Evolutionary conservation across 2,329 filamentous ascomycete genomes (phyloP), one percentile per base, ranked within the genome.

Genomic region (Calonectria pauciramosa): DNA sequence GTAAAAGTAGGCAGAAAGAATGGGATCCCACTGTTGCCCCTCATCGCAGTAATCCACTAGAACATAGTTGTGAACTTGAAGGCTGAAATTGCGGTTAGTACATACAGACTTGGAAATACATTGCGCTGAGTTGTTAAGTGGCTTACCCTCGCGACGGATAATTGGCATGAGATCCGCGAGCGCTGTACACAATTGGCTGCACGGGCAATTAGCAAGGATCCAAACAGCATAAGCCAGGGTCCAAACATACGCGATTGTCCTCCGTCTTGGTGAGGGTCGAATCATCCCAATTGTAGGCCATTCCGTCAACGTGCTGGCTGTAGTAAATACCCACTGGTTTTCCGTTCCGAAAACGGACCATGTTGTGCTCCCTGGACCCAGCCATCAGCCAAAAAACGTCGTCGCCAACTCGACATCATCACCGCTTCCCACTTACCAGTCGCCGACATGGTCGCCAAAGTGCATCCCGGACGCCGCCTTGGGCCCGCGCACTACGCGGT

Each of bases 1-100:
- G 54, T 84, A 85, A 52, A 85, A 85, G 72, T 84, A 84, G 18
- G 84, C 84, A 2, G 84, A 85, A 4, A 81, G 77, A 2, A 85
- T 66, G 0, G 84, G 84, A 64, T 86, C 83, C 84, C 84, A 85
- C 8, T 70, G 76, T 23, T 73, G 76, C 0, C 84, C 84, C 49
- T 79, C 73, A n/a, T 85, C 79, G 54, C 84, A 85, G 41, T 82
- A 83, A 70, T 85, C 84, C 14, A 83, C 36, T 51, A 85, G 23
- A 0, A 77, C 84, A 5, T 73, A 74, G 38, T 85, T 81, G 52
- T 85, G 84, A 4, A 85, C 52, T 54, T 85, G 84, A 11, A 80
- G 38, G 1, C 84, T 85, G 34, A 3, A 14, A 32, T 44, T 8
- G 10, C 3, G 10, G 1, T 10, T 28, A 10, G 52, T 81, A 1